A percentile compares a stretch with the other conserved stretches of the same genome.
Evolutionary conservation across 2,329 filamentous ascomycete genomes (phyloP).

Genomic region (Conoideocrella luteorostrata): DNA sequence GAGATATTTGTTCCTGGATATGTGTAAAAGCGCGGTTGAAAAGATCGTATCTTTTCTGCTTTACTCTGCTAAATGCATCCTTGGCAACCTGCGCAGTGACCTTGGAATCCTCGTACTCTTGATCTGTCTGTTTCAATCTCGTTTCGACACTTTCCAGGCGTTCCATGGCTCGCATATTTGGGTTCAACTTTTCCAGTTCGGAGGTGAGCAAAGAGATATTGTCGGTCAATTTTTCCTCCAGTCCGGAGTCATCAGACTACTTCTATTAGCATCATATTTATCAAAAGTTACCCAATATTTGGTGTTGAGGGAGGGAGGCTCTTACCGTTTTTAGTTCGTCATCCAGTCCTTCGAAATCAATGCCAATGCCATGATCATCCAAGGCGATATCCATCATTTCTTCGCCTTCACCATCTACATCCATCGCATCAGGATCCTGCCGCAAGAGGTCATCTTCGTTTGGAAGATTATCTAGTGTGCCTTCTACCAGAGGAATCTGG

Average conservation of each 20-base stretch:
- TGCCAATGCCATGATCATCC: constrained; percentile 85
- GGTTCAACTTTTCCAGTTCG: constrained; percentile 89
- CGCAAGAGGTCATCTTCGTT: constrained; percentile 76
- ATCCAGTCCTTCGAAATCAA: constrained; percentile 77
- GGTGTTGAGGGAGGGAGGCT: too few relatives aligned
- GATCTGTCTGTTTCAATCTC: constrained; percentile 75
- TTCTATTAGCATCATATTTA: constrained; percentile 30
- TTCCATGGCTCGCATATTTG: constrained; percentile 93
- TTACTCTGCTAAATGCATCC: constrained; percentile 77
- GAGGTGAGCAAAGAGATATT: constrained; percentile 66
- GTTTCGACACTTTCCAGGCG: constrained; percentile 80
- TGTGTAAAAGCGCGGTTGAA: constrained; percentile 95
- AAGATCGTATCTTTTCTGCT: constrained; percentile 75
- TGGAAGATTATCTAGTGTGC: constrained; percentile 78
- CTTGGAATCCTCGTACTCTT: constrained; percentile 83
- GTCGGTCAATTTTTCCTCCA: constrained; percentile 72
- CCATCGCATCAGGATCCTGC: constrained; percentile 83
- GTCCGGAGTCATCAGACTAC: constrained; percentile 62
- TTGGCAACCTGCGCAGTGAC: constrained; percentile 66
- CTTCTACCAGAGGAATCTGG: constrained; percentile 68
- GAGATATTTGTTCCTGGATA: constrained; percentile 88
- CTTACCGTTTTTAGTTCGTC: constrained; percentile 74
- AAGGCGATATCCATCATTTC: constrained; percentile 58
- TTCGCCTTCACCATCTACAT: constrained; percentile 67
- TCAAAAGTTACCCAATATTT: not conserved